A percentile compares a stretch with the other conserved stretches of the same genome.
phyloP scores from a whole-genome alignment of 768 basidiomycete species.

The Naematelia encephala region DNA sequence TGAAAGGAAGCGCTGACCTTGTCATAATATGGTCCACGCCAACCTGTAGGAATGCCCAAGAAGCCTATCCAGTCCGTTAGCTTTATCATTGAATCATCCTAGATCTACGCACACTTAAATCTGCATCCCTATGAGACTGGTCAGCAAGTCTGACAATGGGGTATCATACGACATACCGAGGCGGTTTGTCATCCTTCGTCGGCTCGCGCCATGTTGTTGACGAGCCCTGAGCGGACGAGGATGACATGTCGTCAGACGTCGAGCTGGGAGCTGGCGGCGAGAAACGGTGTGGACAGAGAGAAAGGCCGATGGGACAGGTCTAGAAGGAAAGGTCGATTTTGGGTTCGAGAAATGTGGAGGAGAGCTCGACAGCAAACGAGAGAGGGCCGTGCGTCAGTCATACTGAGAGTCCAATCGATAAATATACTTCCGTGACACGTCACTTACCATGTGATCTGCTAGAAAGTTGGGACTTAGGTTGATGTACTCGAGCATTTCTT shows the following conservation, averaged over 20 bases:
- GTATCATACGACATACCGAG: slow-evolving; percentile 1
- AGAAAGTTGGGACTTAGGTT: background rate
- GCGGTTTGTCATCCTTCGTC: slow-evolving; percentile 42
- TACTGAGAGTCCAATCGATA: background rate
- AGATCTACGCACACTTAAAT: slow-evolving; percentile 24
- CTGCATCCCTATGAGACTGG: slow-evolving; percentile 28
- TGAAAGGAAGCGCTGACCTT: slow-evolving; percentile 35
- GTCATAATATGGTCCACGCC: slow-evolving; percentile 57
- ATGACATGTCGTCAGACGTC: slow-evolving; percentile 11
- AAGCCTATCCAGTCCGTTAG: slow-evolving; percentile 21
- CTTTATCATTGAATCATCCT: background rate
- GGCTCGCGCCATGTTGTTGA: slow-evolving; percentile 34
- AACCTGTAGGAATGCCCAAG: slow-evolving; percentile 50
- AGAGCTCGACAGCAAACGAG: background rate
- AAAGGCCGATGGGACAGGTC: background rate
- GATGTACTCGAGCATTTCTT: no score
- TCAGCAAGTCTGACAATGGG: background rate
- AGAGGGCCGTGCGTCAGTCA: background rate
- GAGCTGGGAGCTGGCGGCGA: background rate
- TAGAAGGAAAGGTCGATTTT: background rate
- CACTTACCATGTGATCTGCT: background rate
- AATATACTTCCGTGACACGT: background rate
- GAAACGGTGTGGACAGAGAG: slow-evolving; percentile 3
- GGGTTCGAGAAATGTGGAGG: background rate
- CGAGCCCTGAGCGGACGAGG: slow-evolving; percentile 10